Evolutionary conservation across 2,329 filamentous ascomycete species (phyloP).

Genomic region (Lasiodiplodia citricola): DNA sequence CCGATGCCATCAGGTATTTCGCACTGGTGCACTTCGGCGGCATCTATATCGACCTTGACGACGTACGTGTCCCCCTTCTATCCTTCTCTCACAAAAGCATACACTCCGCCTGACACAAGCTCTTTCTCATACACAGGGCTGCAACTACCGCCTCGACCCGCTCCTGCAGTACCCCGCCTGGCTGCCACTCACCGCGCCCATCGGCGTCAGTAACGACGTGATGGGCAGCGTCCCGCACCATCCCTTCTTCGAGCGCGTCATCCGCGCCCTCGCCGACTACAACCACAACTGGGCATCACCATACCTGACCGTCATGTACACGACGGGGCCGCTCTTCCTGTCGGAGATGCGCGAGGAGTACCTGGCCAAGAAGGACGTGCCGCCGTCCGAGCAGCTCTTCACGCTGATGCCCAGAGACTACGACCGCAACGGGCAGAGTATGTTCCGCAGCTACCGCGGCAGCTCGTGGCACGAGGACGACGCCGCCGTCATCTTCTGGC

Average conservation of each 20-base stretch:
- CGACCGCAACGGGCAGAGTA: conserved; percentile 38
- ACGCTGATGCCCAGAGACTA: conserved; percentile 36
- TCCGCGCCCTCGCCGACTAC: conserved; percentile 26
- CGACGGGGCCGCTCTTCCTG: conserved; percentile 37
- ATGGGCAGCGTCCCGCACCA: conserved; percentile 34
- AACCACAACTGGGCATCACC: conserved; percentile 33
- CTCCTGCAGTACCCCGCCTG: conserved; percentile 32
- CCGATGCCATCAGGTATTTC: conserved; percentile 37
- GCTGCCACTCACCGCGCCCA: conserved; percentile 33
- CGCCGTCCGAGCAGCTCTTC: conserved; percentile 24
- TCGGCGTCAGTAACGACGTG: conserved; percentile 35
- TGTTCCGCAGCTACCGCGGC: conserved; percentile 39
- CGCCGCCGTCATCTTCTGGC: conserved; percentile 37
- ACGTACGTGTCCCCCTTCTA: background rate
- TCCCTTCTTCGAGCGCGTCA: conserved; percentile 34
- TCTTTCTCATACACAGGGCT: background rate
- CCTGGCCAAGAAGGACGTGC: conserved; percentile 22
- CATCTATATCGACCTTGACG: conserved; percentile 37
- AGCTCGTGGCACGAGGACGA: conserved; percentile 41
- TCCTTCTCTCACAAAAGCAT: conserved; percentile 14
- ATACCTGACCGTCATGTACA: conserved; percentile 40
- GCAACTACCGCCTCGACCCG: conserved; percentile 29
- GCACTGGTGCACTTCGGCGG: conserved; percentile 35
- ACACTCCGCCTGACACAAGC: background rate
- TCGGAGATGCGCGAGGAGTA: conserved; percentile 36